These are phyloP conservation scores for Colletotrichum aenigma DNA, from an alignment of 2,329 filamentous ascomycete genomes.

Conservation along the genomic window DNA sequence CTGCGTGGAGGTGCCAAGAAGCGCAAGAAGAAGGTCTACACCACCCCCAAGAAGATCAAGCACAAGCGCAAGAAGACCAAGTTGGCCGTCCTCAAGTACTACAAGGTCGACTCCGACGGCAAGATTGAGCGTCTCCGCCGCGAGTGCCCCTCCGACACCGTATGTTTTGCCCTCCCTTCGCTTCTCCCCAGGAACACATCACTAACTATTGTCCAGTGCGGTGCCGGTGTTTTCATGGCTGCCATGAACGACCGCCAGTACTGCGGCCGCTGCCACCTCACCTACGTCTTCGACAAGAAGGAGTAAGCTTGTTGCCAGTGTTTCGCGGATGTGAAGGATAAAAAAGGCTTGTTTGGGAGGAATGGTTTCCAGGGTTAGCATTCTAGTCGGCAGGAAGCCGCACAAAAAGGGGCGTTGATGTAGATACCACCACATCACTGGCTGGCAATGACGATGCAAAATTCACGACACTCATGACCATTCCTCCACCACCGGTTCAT, in stretches of 20 bases:
- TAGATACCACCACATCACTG: slow-evolving; percentile 40
- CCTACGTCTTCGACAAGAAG: slow-evolving; percentile 76
- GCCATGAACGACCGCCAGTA: slow-evolving; percentile 99
- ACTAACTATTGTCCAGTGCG: slow-evolving; percentile 70
- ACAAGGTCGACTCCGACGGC: slow-evolving; percentile 99
- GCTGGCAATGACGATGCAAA: slow-evolving; percentile 25
- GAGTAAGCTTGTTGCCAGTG: slow-evolving; percentile 36
- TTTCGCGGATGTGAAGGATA: slow-evolving; percentile 14
- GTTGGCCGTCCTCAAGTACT: slow-evolving; percentile 99
- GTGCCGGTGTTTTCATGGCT: slow-evolving; percentile 99
- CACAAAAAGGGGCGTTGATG: slow-evolving; percentile 44
- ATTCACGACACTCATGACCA: slow-evolving; percentile 18
- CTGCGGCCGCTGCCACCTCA: slow-evolving; percentile 78
- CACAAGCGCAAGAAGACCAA: slow-evolving; percentile 99
- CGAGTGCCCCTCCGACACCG: slow-evolving; percentile 92
- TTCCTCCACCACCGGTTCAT: not conserved
- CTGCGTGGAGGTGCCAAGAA: slow-evolving; percentile 98
- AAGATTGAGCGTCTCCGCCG: slow-evolving; percentile 99
- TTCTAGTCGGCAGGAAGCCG: slow-evolving; percentile 30
- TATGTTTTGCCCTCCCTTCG: slow-evolving; percentile 52
- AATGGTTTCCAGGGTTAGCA: slow-evolving; percentile 19
- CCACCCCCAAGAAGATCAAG: slow-evolving; percentile 99
- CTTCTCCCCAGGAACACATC: not conserved
- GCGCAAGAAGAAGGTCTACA: slow-evolving; percentile 99
- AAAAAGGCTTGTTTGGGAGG: slow-evolving; percentile 13